phyloP scores from a whole-genome alignment of 179 eudicot genomes.

The Sideroxylon spinosum region DNA sequence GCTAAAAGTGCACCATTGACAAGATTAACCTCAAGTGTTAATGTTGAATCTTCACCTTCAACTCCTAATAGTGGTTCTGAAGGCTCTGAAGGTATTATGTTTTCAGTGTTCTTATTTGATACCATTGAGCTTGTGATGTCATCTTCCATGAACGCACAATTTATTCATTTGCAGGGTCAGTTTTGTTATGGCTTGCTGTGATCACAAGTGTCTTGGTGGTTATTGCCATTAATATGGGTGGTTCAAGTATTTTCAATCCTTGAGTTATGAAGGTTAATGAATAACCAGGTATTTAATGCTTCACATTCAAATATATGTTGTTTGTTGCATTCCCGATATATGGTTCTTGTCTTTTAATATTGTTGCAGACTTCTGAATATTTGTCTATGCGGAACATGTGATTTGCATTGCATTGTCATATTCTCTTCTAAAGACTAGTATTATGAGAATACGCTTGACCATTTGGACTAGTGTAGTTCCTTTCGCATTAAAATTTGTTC shows the following conservation, averaged over 20 bases:
- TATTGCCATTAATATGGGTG: conserved; percentile 59
- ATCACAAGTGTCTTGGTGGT: conserved; percentile 58
- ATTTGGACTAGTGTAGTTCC: background rate
- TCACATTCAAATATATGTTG: no score
- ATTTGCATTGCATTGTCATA: no score
- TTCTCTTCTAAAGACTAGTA: background rate
- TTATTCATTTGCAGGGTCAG: conserved; percentile 50
- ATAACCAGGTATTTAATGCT: background rate
- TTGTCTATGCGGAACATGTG: background rate
- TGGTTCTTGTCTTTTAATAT: background rate
- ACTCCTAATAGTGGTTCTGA: conserved; percentile 30
- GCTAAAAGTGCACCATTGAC: conserved; percentile 29
- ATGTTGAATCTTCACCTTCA: conserved; percentile 32
- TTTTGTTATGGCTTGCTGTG: conserved; percentile 68
- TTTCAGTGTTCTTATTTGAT: background rate
- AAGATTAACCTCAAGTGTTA: conserved; percentile 28
- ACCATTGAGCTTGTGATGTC: background rate
- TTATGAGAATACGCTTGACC: background rate
- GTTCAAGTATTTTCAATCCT: conserved; percentile 74
- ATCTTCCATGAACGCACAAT: conserved; percentile 8
- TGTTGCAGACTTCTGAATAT: background rate
- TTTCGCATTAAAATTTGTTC: no score
- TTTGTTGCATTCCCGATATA: no score
- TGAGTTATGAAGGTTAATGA: conserved; percentile 22
- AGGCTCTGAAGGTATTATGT: conserved; percentile 47